These are phyloP conservation scores for Pleurotus djamor DNA, from an alignment of 768 basidiomycete species.

Conservation along the genomic window DNA sequence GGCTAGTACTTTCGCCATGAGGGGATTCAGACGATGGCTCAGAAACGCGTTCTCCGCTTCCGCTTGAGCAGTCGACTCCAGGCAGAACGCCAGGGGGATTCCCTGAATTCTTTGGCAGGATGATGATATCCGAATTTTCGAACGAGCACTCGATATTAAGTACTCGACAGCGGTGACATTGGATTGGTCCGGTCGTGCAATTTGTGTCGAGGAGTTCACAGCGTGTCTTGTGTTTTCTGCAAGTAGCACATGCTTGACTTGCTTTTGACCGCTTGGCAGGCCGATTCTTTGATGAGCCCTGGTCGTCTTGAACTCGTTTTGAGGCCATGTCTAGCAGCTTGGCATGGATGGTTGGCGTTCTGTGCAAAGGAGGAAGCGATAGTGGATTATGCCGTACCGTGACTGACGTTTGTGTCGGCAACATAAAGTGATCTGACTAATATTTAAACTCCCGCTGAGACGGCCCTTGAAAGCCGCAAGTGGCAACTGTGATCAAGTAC, in stretches of 20 bases:
- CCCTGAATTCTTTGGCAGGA: slow-evolving; percentile 1
- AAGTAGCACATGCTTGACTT: slow-evolving; percentile 42
- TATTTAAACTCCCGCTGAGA: not conserved
- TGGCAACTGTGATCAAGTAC: not conserved
- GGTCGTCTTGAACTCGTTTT: slow-evolving; percentile 9
- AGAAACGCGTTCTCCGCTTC: not conserved
- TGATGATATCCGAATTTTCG: slow-evolving; percentile 1
- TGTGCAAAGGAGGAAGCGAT: not conserved
- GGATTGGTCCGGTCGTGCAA: slow-evolving; percentile 21
- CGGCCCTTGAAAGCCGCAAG: not conserved
- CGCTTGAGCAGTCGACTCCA: not conserved
- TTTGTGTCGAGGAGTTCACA: slow-evolving; percentile 44
- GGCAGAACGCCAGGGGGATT: not conserved
- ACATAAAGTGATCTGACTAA: not conserved
- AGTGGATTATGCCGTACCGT: not conserved
- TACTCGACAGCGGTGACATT: slow-evolving; percentile 50
- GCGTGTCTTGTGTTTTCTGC: slow-evolving; percentile 45
- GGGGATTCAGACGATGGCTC: not conserved
- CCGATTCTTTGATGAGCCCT: not conserved
- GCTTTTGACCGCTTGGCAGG: slow-evolving; percentile 36
- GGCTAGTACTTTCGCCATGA: not conserved
- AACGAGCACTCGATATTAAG: slow-evolving; percentile 45
- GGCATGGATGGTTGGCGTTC: not conserved
- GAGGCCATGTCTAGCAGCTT: not conserved
- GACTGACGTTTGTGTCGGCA: not conserved